Evolutionary conservation across 345 rosid species (phyloP).

Genomic region (Toxicodendron radicans): DNA sequence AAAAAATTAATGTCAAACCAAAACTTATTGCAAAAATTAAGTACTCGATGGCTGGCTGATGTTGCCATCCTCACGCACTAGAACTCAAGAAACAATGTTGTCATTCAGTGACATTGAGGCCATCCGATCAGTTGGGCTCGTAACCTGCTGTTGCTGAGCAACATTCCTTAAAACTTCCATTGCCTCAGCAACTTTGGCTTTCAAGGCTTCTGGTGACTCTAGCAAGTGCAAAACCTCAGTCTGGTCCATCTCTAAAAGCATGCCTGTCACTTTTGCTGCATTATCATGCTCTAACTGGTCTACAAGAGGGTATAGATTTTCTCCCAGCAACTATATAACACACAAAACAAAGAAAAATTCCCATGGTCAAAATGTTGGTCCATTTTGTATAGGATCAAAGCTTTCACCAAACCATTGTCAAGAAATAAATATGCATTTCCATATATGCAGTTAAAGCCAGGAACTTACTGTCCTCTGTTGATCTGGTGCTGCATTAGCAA

Average conservation of each 20-base stretch:
- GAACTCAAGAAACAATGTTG: constrained; percentile 39
- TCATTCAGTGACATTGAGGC: constrained; percentile 62
- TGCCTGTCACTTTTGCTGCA: constrained; percentile 79
- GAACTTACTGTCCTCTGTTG: constrained; percentile 74
- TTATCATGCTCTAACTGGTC: constrained; percentile 67
- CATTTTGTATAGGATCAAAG: background rate
- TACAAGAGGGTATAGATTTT: constrained; percentile 71
- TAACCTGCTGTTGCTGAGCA: constrained; percentile 44
- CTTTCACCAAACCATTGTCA: background rate
- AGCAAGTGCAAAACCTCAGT: constrained; percentile 74
- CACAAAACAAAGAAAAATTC: background rate
- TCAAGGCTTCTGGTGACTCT: constrained; percentile 74
- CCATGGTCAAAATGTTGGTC: background rate
- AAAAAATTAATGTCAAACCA: background rate
- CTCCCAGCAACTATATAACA: constrained; percentile 59
- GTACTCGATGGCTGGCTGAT: background rate
- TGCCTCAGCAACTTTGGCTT: constrained; percentile 74
- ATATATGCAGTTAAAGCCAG: background rate
- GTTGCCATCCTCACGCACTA: background rate
- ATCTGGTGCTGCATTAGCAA: constrained; percentile 50
- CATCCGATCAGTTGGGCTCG: constrained; percentile 52
- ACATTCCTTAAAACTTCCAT: constrained; percentile 67
- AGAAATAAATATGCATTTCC: background rate
- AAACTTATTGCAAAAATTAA: constrained; percentile 8
- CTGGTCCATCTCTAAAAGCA: constrained; percentile 86